Base-by-base conservation (phyloP, 768 basidiomycete species). In the Lyophyllum decastes region DNA sequence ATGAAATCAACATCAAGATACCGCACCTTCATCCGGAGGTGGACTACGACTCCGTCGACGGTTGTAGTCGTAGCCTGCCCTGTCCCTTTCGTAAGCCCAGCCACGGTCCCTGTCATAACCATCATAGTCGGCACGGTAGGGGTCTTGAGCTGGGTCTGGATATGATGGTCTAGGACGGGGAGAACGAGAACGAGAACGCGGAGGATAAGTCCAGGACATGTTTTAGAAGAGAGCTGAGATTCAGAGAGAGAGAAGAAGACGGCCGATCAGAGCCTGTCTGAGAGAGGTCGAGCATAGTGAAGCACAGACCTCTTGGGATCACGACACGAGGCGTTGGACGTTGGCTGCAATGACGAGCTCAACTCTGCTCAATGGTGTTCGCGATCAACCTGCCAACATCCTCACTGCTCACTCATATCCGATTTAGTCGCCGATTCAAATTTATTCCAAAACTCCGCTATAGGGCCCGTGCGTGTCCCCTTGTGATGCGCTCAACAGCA, bases 271-370 rank as follows among this genome's bases (percentile, higher is more conserved):
- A 84, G 85, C 79, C 85, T 82, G 82, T 80, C 77, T 79, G 82
- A 80, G 78, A 78, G 84, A 83, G 84, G 87, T 84, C 87, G 88
- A 86, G 89, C 90, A 92, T 91, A 84, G 86, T 83, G 86, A 86
- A 87, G 87, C 83, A 93, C 90, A 90, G 90, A 93, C 90, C 90
- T 93, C 89, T 88, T 86, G 81, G 78, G 78, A 82, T 81, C 81
- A 77, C 81, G 80, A 78, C 78, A 79, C 73, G 74, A 67, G 64
- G 74, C 73, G 76, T 60, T 73, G 71, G 69, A 70, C 74, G 77
- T 75, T 75, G 78, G 72, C 73, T 70, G 61, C 66, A 62, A 65
- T 72, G 66, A 69, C 61, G 71, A 77, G 76, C 76, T 74, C 75
- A 77, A 76, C 75, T 66, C 65, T 76, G 75, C 77, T 74, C 71